Base-by-base conservation (phyloP, 78 protist species). In the Cavenderia fasciculata region DNA sequence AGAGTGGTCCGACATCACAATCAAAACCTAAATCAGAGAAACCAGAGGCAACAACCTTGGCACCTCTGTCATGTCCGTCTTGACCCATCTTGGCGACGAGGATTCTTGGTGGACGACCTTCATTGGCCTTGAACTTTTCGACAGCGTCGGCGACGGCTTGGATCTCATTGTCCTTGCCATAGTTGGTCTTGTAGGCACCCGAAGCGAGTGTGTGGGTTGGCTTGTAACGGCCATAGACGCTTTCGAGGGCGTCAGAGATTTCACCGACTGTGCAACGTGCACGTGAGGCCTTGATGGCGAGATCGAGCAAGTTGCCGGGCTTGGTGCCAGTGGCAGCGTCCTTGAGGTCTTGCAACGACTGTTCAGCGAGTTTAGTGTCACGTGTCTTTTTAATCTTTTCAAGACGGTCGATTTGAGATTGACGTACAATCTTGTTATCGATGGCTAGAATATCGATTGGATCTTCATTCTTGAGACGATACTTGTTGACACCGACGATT, bases 1-100 rank as follows among this genome's bases (percentile, higher is more conserved):
- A 92, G 29, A 92, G 36, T 23, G 94, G 94, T 5, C 98, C 98
- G 18, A 98, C 70, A 57, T 98, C 99, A 8, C 97, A 97, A 56
- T 98, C 99, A 63, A 97, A 98, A 57, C 99, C 99, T 2, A 98
- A 74, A 74, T 98, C 99, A 16, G 99, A 96, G 74, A 98, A 97
- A 11, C 97, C 98, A n/a, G 97, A 91, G 23, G 99, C 98, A 40
- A 98, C 86, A 31, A 97, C 99, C 71, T 97, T 97, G 18, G 98
- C 99, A 38, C 99, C 99, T 11, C 99, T 85, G 59, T 98, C 99
- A 76, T 98, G 99, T 4, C 99, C 99, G 49, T 98, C 99, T 87
- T 97, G 98, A 47, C 99, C 99, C 97, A 98, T 95, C 82, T 98
- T 97, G 8, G 98, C 98, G 10, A 98, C 92, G 14, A 98, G 74